phyloP scores from a whole-genome alignment of 129 eudicot genomes.

The Tagetes erecta region DNA sequence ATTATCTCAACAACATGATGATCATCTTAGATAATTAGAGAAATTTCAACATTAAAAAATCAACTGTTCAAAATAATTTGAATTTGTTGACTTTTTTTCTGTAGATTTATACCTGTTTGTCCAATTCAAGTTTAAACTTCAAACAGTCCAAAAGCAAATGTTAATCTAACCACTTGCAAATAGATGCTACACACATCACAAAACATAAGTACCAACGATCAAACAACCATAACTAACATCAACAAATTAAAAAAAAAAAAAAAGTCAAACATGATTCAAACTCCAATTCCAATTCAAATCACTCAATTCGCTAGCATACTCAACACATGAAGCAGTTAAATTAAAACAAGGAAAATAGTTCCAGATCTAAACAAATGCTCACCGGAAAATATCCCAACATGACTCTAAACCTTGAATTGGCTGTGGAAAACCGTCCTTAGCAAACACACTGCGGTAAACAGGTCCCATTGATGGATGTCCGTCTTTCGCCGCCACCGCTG shows the following conservation, averaged over 20 bases:
- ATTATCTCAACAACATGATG: not conserved
- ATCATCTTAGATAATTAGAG: not conserved
- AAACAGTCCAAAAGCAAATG: constrained; percentile 9
- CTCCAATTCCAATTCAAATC: not conserved
- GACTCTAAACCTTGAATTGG: constrained; percentile 57
- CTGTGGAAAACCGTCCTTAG: constrained; percentile 66
- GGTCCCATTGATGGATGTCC: constrained; percentile 80
- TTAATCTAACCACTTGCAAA: not conserved
- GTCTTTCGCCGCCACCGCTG: constrained; percentile 54
- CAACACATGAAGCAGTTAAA: too few relatives aligned
- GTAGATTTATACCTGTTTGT: constrained; percentile 12
- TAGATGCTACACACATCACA: constrained; percentile 11
- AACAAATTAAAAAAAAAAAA: constrained; percentile 2
- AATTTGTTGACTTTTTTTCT: not conserved
- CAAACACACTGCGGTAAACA: constrained; percentile 63
- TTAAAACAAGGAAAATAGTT: too few relatives aligned
- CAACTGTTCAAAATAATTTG: constrained; percentile 13
- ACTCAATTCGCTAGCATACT: too few relatives aligned
- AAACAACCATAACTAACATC: not conserved
- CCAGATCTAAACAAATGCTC: constrained; percentile 26
- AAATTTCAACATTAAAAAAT: not conserved
- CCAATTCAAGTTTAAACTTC: constrained; percentile 1
- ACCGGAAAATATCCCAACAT: constrained; percentile 96
- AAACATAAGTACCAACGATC: not conserved
- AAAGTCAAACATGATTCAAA: constrained; percentile 19